phyloP scores from a whole-genome alignment of 768 basidiomycete species.

The Strobilomyces echinocephalus region DNA sequence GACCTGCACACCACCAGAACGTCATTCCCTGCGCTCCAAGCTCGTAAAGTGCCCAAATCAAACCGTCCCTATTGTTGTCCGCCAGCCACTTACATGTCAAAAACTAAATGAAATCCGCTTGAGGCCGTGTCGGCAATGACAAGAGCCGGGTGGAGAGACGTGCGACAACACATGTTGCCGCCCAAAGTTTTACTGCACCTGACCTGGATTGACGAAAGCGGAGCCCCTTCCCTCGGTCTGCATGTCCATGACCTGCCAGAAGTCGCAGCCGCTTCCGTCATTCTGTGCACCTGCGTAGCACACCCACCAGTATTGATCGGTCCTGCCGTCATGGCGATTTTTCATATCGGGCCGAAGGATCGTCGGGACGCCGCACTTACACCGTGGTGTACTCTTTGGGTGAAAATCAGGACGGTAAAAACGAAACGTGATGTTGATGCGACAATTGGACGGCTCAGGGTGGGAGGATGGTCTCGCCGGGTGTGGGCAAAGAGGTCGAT shows the following conservation, averaged over 20 bases:
- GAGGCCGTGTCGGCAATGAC: not conserved
- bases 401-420: slow-evolving; percentile 82
- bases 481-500: slow-evolving; percentile 52
- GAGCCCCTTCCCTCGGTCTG: slow-evolving; percentile 60
- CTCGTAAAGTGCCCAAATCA: not conserved
- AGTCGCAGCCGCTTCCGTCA: slow-evolving; percentile 75
- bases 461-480: slow-evolving; percentile 15
- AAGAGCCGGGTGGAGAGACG: not conserved
- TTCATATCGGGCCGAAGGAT: slow-evolving; percentile 79
- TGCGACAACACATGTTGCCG: not conserved
- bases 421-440: slow-evolving; percentile 84
- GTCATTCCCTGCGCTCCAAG: not conserved
- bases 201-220: slow-evolving; percentile 25
- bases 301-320: slow-evolving; percentile 66
- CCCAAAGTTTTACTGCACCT: not conserved
- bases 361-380: slow-evolving; percentile 68
- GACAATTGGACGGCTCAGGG: slow-evolving; percentile 52
- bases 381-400: slow-evolving; percentile 60
- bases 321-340: slow-evolving; percentile 49
- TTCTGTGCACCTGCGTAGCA: slow-evolving; percentile 81
- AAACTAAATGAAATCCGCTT: not conserved
- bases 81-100: not conserved
- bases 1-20: not conserved
- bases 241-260: slow-evolving; percentile 73
- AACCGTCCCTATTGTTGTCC: not conserved